Base-by-base conservation (phyloP, 331 rosid species). In the Malus hybrid region DNA sequence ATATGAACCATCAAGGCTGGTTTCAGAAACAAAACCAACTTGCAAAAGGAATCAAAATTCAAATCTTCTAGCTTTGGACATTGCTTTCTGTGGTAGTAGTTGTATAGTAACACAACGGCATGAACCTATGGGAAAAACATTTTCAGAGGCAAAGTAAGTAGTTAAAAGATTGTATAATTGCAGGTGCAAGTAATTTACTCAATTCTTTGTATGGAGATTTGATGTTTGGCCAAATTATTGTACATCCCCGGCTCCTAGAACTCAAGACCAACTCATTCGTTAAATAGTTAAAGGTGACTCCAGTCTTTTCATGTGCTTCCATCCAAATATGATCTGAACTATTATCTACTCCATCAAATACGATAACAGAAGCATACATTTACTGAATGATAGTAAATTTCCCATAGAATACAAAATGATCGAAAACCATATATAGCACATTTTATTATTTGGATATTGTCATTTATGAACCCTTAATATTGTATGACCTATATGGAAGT, bases 61-160 rank as follows among this genome's bases (percentile, higher is more conserved):
- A 93, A 75, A 83, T 82, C 80, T 44, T 70, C 86, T 70, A 93
- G 87, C 63, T 82, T 78, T 28, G 89, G 91, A 50, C 81, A 80
- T 15, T 80, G 86, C 74, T 84, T 91, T 81, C 92, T 78, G 83
- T 88, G 88, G 88, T 88, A 88, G 86, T 88, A 89, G 85, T 93
- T 93, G 88, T 91, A 89, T 75, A 93, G 77, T 63, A 93, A 55
- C 85, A 91, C 89, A 77, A 79, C 89, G 13, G 97, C 89, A 79
- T 80, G 96, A 90, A 93, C 85, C 98, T 93, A 67, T 63, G 32
- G 75, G 78, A 68, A 72, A 72, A 78, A 44, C 26, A 79, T 76
- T 46, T 36, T 22, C 77, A 80, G 39, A 73, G 69, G 72, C 33
- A 81, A 75, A 76, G 63, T 53, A 81, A 28, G 73, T 22, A 84